Percentiles rank a stretch among this genome's conserved stretches.
These are phyloP conservation scores for Plasmodium relictum DNA, from an alignment of 169 alveolate species.

Conservation along the genomic window DNA sequence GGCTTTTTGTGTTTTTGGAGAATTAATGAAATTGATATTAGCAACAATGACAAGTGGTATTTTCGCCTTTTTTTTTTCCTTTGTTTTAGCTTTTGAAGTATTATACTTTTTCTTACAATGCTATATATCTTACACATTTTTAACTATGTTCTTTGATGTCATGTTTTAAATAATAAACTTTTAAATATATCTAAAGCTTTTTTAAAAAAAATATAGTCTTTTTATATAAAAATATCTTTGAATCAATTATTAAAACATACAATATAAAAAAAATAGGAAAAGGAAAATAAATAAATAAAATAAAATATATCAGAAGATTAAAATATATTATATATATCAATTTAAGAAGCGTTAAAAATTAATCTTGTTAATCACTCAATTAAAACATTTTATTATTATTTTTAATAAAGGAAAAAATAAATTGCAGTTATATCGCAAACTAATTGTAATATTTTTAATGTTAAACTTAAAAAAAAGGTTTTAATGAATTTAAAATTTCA, in stretches of 20 bases:
- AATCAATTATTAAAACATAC: neutral
- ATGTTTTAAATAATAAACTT: constrained; percentile 81
- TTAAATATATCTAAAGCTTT: neutral
- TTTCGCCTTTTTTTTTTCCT: constrained; percentile 89
- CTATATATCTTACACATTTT: constrained; percentile 91
- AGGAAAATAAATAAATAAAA: neutral
- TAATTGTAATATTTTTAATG: too few relatives aligned
- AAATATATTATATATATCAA: too few relatives aligned
- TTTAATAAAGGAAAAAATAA: too few relatives aligned
- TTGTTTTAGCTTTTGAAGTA: constrained; percentile 91
- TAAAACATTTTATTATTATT: too few relatives aligned
- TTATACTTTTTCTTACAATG: constrained; percentile 91
- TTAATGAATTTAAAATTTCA: too few relatives aligned
- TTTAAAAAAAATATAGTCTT: neutral
- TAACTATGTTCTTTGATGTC: constrained; percentile 92
- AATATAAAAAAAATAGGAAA: neutral
- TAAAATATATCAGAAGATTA: neutral
- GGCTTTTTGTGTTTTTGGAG: constrained; percentile 92
- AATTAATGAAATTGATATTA: constrained; percentile 88
- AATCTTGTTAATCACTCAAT: too few relatives aligned
- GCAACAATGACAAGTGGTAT: constrained; percentile 91
- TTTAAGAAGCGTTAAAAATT: too few relatives aligned
- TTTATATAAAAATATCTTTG: neutral
- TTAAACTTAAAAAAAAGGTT: too few relatives aligned
- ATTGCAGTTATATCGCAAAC: too few relatives aligned